Conservation (phyloP, 2,329 filamentous ascomycete genomes). For the Colletotrichum camelliae region DNA sequence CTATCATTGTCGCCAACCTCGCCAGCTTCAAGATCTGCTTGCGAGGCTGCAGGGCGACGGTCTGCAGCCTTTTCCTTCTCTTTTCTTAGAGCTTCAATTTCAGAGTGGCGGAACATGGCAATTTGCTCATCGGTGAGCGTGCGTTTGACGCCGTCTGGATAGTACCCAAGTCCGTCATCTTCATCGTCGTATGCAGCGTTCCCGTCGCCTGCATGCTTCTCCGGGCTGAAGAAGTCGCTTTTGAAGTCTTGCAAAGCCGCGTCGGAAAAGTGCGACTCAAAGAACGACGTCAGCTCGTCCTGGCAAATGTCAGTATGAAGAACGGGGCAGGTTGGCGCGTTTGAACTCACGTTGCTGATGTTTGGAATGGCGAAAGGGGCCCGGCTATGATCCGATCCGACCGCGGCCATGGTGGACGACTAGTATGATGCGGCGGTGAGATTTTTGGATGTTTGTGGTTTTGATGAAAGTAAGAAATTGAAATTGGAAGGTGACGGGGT, state of each 20-base stretch:
- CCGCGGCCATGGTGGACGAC: not conserved
- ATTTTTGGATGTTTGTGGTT: not conserved
- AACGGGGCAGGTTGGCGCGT: not conserved
- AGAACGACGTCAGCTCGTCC: conserved; percentile 66
- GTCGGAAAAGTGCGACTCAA: conserved; percentile 63
- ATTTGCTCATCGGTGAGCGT: conserved; percentile 93
- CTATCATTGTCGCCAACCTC: conserved; percentile 34
- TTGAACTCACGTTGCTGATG: conserved; percentile 13
- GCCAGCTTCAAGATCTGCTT: conserved; percentile 27
- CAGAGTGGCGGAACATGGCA: conserved; percentile 86
- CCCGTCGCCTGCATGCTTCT: conserved; percentile 25
- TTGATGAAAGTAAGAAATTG: not conserved
- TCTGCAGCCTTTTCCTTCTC: conserved; percentile 44
- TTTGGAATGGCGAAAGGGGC: not conserved
- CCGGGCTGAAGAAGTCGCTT: conserved; percentile 46
- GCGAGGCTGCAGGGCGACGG: not conserved
- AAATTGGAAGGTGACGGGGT: not conserved
- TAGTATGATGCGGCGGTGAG: not conserved
- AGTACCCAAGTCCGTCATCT: conserved; percentile 79
- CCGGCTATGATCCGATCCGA: not conserved
- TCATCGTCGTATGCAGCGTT: conserved; percentile 44
- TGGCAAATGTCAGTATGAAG: conserved; percentile 34
- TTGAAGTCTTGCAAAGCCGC: conserved; percentile 51
- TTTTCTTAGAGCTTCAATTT: conserved; percentile 70
- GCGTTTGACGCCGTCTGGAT: conserved; percentile 83